Percentiles rank a stretch among this genome's conserved stretches.
These are phyloP conservation scores for Fusarium sp. DNA, from an alignment of 2,329 filamentous ascomycete genomes.

Conservation along the genomic window DNA sequence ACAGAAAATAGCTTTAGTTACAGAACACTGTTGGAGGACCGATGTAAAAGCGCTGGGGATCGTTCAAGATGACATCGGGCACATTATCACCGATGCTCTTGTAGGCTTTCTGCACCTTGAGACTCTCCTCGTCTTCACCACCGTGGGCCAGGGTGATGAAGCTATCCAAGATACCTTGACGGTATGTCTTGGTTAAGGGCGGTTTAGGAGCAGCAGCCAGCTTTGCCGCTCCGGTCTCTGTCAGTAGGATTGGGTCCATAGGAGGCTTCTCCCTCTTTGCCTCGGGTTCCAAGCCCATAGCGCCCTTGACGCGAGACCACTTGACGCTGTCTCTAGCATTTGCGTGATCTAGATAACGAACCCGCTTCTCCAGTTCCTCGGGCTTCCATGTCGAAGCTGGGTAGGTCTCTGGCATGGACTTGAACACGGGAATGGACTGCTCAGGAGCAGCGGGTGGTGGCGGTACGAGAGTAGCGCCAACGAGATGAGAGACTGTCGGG, in stretches of 20 bases:
- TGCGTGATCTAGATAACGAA: not conserved
- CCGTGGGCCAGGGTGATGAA: not conserved
- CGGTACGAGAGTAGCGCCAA: not conserved
- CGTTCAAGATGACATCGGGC: not conserved
- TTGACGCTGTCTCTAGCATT: not conserved
- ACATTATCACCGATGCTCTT: not conserved
- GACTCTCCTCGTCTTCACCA: not conserved
- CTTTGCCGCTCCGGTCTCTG: not conserved
- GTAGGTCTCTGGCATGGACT: not conserved
- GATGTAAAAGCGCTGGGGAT: not conserved
- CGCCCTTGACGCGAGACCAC: not conserved
- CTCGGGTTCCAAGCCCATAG: not conserved
- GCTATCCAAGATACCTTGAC: rapidly evolving
- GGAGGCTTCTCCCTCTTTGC: not conserved
- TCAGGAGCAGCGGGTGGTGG: not conserved
- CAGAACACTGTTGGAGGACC: not conserved
- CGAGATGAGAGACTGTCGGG: not conserved
- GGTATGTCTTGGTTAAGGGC: not conserved
- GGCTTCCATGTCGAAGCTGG: not conserved
- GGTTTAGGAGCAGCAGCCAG: not conserved
- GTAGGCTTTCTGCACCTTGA: not conserved
- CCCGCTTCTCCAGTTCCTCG: rapidly evolving
- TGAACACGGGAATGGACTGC: not conserved
- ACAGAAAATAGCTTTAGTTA: rapidly evolving
- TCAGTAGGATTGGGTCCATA: not conserved